A percentile compares a stretch with the other conserved stretches of the same genome.
Conservation (phyloP, 1,139 yeast species). For the Debaryomyces subglobosus region DNA sequence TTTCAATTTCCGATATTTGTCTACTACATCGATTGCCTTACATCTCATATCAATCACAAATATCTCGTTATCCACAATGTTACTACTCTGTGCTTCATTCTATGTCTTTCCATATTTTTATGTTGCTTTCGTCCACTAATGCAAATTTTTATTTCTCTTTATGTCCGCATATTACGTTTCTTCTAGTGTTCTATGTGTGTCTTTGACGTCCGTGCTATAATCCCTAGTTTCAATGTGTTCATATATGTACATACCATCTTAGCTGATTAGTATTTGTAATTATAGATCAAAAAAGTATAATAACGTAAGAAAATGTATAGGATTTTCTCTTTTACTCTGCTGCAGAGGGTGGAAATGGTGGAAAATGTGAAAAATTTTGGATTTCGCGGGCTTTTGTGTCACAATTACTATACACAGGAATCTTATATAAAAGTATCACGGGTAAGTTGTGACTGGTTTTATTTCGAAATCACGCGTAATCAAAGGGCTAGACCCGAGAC, state of each 20-base stretch:
- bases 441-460: not conserved
- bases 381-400: conserved; percentile 3
- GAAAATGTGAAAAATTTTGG: conserved; percentile 11
- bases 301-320: conserved; percentile 1
- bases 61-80: not conserved
- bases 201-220: not conserved
- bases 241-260: conserved; percentile 39
- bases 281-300: conserved; percentile 18
- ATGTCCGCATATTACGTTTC: not conserved
- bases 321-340: conserved; percentile 9
- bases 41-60: not conserved
- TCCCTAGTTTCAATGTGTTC: not conserved
- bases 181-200: not conserved
- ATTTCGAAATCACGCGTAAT: not conserved
- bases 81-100: not conserved
- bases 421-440: not conserved
- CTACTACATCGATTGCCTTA: not conserved
- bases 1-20: not conserved
- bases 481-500: not conserved
- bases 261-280: conserved; percentile 30
- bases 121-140: not conserved
- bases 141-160: not conserved
- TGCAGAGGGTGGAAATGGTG: conserved; percentile 5
- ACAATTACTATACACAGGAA: not conserved
- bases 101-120: not conserved